Conservation (phyloP, 768 basidiomycete species). For the Suillus alpinus region DNA sequence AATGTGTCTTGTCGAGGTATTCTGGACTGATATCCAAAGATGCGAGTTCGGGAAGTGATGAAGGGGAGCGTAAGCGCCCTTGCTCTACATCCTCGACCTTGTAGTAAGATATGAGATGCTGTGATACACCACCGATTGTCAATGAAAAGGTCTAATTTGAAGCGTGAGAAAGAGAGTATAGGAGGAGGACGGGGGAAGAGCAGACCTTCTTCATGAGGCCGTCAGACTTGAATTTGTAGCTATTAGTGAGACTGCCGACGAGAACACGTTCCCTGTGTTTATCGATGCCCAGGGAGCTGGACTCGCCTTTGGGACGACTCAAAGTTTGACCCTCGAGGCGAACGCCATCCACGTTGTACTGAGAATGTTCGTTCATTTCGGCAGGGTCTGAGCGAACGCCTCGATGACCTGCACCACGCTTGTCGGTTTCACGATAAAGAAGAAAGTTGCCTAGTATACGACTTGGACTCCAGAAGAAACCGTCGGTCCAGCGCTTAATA, state of each 20-base stretch:
- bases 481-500: conserved; percentile 98
- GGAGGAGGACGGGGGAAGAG: conserved; percentile 10
- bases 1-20: conserved; percentile 88
- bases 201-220: conserved; percentile 97
- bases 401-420: conserved; percentile 65
- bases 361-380: conserved; percentile 38
- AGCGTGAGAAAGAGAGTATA: conserved; percentile 28
- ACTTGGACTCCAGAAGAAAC: conserved; percentile 93
- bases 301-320: conserved; percentile 61
- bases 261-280: conserved; percentile 76
- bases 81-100: conserved; percentile 86
- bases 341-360: conserved; percentile 33
- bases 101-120: conserved; percentile 96
- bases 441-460: conserved; percentile 93
- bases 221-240: conserved; percentile 87
- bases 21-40: conserved; percentile 83
- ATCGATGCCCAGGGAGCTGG: conserved; percentile 50
- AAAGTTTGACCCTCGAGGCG: conserved; percentile 43
- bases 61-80: conserved; percentile 85
- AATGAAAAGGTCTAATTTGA: conserved; percentile 80
- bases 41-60: conserved; percentile 82
- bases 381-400: conserved; percentile 43
- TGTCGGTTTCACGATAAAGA: conserved; percentile 92
- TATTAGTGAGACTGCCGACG: conserved; percentile 89
- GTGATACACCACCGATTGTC: conserved; percentile 77